A percentile compares a stretch with the other conserved stretches of the same genome.
phyloP scores from a whole-genome alignment of 495 filamentous ascomycete genomes.

The Penicillium samsonianum region DNA sequence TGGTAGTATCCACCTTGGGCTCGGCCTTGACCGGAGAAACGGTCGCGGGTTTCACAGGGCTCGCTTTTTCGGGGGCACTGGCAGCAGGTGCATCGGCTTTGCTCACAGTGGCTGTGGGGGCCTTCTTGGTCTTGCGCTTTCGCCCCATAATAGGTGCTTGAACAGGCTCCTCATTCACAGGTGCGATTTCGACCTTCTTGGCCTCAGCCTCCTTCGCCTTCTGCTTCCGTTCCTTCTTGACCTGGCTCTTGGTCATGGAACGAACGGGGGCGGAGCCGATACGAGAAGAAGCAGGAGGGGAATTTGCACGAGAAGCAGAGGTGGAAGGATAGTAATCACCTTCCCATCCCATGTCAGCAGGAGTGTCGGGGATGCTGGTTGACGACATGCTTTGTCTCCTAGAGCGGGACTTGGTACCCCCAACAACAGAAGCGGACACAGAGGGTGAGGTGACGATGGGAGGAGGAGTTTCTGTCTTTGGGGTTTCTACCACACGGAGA shows the following conservation, averaged over 20 bases:
- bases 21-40: conserved; percentile 32
- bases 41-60: conserved; percentile 34
- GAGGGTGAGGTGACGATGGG: conserved; percentile 41
- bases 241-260: conserved; percentile 83
- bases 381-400: conserved; percentile 62
- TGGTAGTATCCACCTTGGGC: conserved; percentile 26
- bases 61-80: conserved; percentile 30
- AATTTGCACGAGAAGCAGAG: conserved; percentile 80
- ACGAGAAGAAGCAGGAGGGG: conserved; percentile 72
- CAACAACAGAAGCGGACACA: conserved; percentile 40
- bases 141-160: conserved; percentile 82
- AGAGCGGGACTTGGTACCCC: conserved; percentile 49
- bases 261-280: conserved; percentile 77
- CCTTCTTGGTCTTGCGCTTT: conserved; percentile 91
- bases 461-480: conserved; percentile 64
- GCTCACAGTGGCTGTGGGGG: conserved; percentile 40
- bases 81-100: conserved; percentile 44
- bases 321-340: conserved; percentile 74
- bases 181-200: conserved; percentile 56
- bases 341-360: conserved; percentile 76
- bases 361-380: conserved; percentile 71
- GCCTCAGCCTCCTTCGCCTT: conserved; percentile 64
- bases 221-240: conserved; percentile 78
- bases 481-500: conserved; percentile 69
- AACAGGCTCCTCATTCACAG: conserved; percentile 57